These are phyloP conservation scores for Entonaema liquescens DNA, from an alignment of 495 filamentous ascomycete species.

Conservation along the genomic window DNA sequence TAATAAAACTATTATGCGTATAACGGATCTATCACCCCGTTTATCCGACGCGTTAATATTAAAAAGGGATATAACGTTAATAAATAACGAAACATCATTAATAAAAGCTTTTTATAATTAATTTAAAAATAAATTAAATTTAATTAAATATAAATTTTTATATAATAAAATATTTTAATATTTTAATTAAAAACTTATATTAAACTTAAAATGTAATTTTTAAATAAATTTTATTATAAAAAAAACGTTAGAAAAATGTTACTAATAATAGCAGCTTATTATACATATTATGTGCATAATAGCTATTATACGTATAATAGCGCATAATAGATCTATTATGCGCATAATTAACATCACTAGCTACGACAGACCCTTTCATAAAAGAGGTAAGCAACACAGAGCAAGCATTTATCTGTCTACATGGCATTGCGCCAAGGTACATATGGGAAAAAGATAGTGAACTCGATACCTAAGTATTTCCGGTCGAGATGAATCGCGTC, in stretches of 20 bases:
- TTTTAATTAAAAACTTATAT: neutral
- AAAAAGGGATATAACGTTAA: neutral
- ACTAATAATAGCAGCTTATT: no score
- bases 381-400: neutral
- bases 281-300: no score
- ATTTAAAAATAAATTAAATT: no score
- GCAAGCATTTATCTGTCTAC: neutral
- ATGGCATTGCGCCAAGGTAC: constrained; percentile 1
- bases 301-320: no score
- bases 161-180: neutral
- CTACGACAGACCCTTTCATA: neutral
- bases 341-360: no score
- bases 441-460: neutral
- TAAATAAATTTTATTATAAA: no score
- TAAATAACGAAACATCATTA: neutral
- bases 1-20: no score
- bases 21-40: no score
- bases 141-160: no score
- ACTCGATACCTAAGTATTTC: neutral
- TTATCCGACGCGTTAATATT: no score
- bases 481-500: neutral
- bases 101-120: neutral
- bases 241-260: no score
- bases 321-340: no score
- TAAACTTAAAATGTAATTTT: neutral